Evolutionary conservation across 2,329 filamentous ascomycete species (phyloP), one percentile per base, ranked within the genome.

Genomic region (Colletotrichum chlorophyti): DNA sequence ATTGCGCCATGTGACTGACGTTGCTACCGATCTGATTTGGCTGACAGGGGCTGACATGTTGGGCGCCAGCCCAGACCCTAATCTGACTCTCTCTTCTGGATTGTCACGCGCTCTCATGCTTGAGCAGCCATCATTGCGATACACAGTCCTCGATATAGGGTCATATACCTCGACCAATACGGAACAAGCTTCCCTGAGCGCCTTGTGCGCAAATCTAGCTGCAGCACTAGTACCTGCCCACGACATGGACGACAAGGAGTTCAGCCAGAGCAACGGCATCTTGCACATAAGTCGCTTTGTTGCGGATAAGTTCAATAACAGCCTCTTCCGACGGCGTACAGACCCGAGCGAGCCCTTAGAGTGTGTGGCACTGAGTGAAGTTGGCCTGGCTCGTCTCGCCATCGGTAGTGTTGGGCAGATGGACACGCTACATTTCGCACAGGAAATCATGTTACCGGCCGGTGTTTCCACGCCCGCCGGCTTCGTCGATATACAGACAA

Each of bases 221-320:
- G n/a, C n/a, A n/a, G n/a, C n/a, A n/a, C 2, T 11, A 9, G 14
- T 24, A 23, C 23, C 27, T 17, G 23, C 31, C 11, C 23, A 29
- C n/a, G 41, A 45, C 8, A 17, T 3, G 17, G 41, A 29, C 6
- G 41, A 45, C 19, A 15, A 29, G 9, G 41, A 45, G 41, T 45
- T n/a, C 24, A 45, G 27, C 6, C 23, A 45, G 26, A 8, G 15
- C 27, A 10, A 23, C 12, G 43, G 43, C 15, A 17, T 47, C 24
- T 10, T 47, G 5, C 29, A 66, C 34, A 40, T 66, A 19, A 70
- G 68, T 26, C 63, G 68, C 1, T 69, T 63, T 26, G 42, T 15
- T 1, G 66, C 68, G 2, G 65, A 68, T 11, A 3, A 27, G 1
- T 10, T 41, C 2, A 29, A 65, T 9, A 70, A 70, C 31, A 41